phyloP scores from a whole-genome alignment of 1,284 basidiomycete species.

The Rhodotorula glutinis region DNA sequence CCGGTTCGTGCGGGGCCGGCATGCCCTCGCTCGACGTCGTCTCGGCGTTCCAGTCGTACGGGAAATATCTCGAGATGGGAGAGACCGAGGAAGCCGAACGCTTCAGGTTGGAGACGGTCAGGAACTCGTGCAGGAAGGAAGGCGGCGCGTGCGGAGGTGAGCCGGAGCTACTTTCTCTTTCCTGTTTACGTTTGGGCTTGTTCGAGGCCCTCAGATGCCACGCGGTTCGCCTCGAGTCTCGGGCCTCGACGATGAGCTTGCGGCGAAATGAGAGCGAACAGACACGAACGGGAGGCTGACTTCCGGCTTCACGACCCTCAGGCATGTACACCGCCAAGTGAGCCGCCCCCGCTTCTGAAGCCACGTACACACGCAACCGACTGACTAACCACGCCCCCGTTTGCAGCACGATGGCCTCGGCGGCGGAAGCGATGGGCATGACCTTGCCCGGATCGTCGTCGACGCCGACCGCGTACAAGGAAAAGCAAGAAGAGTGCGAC shows the following conservation, averaged over 20 bases:
- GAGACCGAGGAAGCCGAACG: conserved; percentile 74
- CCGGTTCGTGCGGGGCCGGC: conserved; percentile 74
- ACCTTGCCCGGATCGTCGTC: conserved; percentile 84
- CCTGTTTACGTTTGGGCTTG: neutral
- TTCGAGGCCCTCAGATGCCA: too few relatives aligned
- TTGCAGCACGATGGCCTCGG: conserved; percentile 52
- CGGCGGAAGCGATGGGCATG: conserved; percentile 86
- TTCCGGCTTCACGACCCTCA: too few relatives aligned
- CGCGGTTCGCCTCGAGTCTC: too few relatives aligned
- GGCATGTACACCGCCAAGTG: conserved; percentile 48
- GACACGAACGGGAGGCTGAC: neutral
- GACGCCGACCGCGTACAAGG: conserved; percentile 74
- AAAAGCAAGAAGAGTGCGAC: conserved; percentile 80
- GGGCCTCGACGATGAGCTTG: too few relatives aligned
- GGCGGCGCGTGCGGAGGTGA: conserved; percentile 88
- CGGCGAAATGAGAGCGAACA: conserved; percentile 37
- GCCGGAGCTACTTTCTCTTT: conserved; percentile 46
- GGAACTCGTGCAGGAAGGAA: conserved; percentile 89
- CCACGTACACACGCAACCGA: too few relatives aligned
- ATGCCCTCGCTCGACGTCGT: conserved; percentile 82
- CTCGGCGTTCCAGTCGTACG: conserved; percentile 92
- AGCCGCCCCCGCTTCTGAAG: too few relatives aligned
- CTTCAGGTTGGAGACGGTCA: conserved; percentile 64
- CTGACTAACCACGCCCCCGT: too few relatives aligned
- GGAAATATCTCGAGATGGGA: conserved; percentile 85